A percentile compares a stretch with the other conserved stretches of the same genome.
Conservation (phyloP, 371 early-diverging fungal genomes). For the Mortierella polycephala region DNA sequence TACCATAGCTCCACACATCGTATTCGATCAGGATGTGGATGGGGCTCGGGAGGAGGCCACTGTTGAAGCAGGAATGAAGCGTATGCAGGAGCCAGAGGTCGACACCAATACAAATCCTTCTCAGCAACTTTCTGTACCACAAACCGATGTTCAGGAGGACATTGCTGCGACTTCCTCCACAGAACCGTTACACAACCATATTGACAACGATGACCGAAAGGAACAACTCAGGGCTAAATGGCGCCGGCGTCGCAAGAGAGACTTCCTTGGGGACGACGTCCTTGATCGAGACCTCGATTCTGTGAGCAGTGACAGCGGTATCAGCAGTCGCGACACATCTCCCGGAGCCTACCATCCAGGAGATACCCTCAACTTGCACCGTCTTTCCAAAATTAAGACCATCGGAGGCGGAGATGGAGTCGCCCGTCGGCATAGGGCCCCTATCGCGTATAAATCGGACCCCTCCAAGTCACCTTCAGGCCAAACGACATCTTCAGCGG, state of each 20-base stretch:
- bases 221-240: neutral
- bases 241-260: neutral
- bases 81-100: too few species aligned
- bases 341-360: conserved; percentile 13
- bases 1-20: too few species aligned
- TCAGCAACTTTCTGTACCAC: neutral
- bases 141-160: too few species aligned
- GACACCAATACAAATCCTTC: too few species aligned
- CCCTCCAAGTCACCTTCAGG: neutral
- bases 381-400: conserved; percentile 18
- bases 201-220: neutral
- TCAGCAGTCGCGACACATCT: neutral
- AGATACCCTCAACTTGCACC: conserved; percentile 14
- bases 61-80: too few species aligned
- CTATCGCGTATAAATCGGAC: neutral
- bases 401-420: conserved; percentile 23
- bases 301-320: neutral
- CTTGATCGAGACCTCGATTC: neutral
- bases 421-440: neutral
- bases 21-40: too few species aligned
- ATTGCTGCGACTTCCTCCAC: neutral
- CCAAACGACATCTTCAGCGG: neutral
- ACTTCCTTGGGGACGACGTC: neutral
- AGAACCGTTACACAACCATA: neutral
- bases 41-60: too few species aligned